Evolutionary conservation across 2,329 filamentous ascomycete species (phyloP), one percentile per base, ranked within the genome.

Genomic region (Epichloe gansuensis): DNA sequence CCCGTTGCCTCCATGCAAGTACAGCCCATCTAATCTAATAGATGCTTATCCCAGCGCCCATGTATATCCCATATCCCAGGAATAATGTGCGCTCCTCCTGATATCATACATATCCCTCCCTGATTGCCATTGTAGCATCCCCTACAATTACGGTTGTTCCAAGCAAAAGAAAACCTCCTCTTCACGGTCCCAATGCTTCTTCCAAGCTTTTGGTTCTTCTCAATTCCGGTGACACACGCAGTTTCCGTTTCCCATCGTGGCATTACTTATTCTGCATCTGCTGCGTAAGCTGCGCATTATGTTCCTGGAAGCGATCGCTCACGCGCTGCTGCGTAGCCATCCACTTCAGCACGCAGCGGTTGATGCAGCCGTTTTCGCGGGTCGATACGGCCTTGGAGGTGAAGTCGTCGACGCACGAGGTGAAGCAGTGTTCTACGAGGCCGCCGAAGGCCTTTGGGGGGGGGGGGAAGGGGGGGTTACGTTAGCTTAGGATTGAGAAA

Each of bases 351-450:
- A 97, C 90, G 72, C 93, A 98, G 63, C 89, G 87, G 73, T 88
- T 84, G 64, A 97, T 83, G 74, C 93, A 98, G 68, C 87, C 85
- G 65, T 87, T 86, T 74, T 98, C 93, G 67, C 88, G 85, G 60
- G 83, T 80, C 57, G 87, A 85, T 59, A 98, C 81, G 47, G 89
- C 87, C 75, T 97, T 97, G 74, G 89, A 95, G 65, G 90, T 95
- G 80, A 98, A 98, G 77, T 97, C 90, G 71, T 90, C 91, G 72
- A 98, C 82, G 77, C 93, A 98, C 71, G 93, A 85, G 68, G 88
- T 84, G 79, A 98, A 98, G 81, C 93, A 98, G 73, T 84, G 80
- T 69, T 89, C 84, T 63, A 89, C 85, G 38, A 66, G 61, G 53
- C 65, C 63, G 51, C 64, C 64, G 51, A 67, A 71, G 27, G 68